These are phyloP conservation scores for Fraxinus floribunda DNA, from an alignment of 305 asterid species.

Conservation along the genomic window DNA sequence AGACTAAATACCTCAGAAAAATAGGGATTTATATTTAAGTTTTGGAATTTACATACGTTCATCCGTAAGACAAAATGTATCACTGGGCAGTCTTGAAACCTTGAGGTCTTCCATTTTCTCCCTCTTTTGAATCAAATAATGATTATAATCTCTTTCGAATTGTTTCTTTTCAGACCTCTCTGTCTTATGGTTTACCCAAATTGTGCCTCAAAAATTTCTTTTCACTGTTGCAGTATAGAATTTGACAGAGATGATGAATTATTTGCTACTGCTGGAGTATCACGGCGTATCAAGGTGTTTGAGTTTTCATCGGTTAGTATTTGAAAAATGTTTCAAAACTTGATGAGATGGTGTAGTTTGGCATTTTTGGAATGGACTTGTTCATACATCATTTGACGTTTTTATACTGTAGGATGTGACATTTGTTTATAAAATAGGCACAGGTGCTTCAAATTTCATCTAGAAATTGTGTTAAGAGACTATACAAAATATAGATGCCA, in stretches of 20 bases:
- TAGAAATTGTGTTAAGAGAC: not conserved
- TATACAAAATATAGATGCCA: not conserved
- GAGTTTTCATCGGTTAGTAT: conserved; percentile 73
- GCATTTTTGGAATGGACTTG: conserved; percentile 8
- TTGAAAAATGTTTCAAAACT: conserved; percentile 19
- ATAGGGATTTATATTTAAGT: not conserved
- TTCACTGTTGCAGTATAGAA: conserved; percentile 68
- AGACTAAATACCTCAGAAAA: not conserved
- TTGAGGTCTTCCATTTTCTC: not conserved
- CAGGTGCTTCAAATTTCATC: not conserved
- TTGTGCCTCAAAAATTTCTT: conserved; percentile 9
- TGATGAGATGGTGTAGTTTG: conserved; percentile 5
- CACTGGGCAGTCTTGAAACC: not conserved
- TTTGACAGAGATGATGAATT: conserved; percentile 90
- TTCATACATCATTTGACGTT: not conserved
- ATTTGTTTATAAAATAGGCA: not conserved
- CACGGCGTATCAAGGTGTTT: conserved; percentile 80
- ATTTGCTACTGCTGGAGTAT: conserved; percentile 97
- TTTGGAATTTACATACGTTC: not conserved
- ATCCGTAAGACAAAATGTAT: not conserved
- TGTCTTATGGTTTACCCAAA: not conserved
- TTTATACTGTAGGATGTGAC: not conserved
- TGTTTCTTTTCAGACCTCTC: not conserved
- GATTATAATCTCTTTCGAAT: not conserved
- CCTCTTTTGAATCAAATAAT: not conserved